Base-by-base conservation (phyloP, 768 basidiomycete species). In the Hygrocybe coccinea region DNA sequence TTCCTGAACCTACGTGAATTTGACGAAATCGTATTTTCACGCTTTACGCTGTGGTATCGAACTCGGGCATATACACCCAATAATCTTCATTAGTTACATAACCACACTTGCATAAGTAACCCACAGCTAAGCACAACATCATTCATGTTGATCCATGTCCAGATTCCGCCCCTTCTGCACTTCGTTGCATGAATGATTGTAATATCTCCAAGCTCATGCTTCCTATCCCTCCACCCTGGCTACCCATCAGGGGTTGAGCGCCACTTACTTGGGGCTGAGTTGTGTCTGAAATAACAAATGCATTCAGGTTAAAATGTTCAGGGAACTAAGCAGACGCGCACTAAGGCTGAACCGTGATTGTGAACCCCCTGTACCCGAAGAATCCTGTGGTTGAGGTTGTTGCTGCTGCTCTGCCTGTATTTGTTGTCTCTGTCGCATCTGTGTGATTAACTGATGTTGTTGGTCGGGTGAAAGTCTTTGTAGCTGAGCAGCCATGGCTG, bases 151-250 rank as follows among this genome's bases (percentile, higher is more conserved):
- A 24, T 22, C 29, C 5, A 3, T 5, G 12, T 19, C 50, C 50
- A 17, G 50, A 12, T 9, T 45, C 52, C 43, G 51, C 39, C 3
- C 64, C 64, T 55, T 66, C 64, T 38, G 62, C 60, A 57, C 68
- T 76, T 43, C 76, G 63, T 48, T 72, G 72, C 65, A 74, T 69
- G 57, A 79, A 75, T 15, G 74, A 73, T 57, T 77, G 75, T 63
- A 79, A 62, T 62, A 76, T 71, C 59, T 76, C 74, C 47, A 67
- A 69, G 50, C 69, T 76, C 35, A 76, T 62, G 52, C 33, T 65
- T 66, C 38, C 65, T 56, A 52, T 61, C 50, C 43, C 60, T 54
- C 46, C 62, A 48, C 55, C 59, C 36, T 59, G 49, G 6, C 45
- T 51, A 52, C 56, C 53, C 2, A 56, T 53, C 11, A 65, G 54